phyloP scores from a whole-genome alignment of 208 protist genomes.

The Leishmania arabica region DNA sequence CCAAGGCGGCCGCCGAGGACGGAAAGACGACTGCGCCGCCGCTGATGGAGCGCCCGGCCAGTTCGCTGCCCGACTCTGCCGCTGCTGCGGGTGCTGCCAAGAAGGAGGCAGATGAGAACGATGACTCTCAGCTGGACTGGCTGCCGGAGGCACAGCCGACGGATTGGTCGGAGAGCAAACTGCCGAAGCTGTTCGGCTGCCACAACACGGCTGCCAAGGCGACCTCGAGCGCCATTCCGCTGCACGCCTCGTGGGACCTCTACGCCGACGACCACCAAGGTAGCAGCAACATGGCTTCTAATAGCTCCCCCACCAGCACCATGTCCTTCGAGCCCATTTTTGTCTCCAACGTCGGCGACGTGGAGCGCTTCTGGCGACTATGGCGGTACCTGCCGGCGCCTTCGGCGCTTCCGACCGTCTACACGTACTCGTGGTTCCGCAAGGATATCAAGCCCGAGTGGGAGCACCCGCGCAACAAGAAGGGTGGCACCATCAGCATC shows the following conservation, averaged over 20 bases:
- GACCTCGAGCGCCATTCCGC: conserved; percentile 46
- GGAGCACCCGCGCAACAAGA: conserved; percentile 86
- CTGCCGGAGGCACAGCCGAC: conserved; percentile 37
- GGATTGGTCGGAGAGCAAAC: conserved; percentile 53
- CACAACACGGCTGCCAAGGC: conserved; percentile 60
- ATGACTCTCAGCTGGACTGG: conserved; percentile 36
- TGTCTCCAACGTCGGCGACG: conserved; percentile 66
- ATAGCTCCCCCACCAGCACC: conserved; percentile 17
- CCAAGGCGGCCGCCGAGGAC: not conserved
- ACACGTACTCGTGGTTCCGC: conserved; percentile 90
- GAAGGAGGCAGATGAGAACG: conserved; percentile 23
- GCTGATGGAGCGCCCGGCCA: conserved; percentile 3
- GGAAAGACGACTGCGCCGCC: not conserved
- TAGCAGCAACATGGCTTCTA: conserved; percentile 19
- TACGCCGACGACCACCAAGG: conserved; percentile 80
- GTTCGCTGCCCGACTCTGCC: conserved; percentile 2
- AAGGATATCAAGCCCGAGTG: conserved; percentile 84
- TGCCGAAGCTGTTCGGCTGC: conserved; percentile 63
- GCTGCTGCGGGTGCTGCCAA: conserved; percentile 13
- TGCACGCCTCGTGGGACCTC: conserved; percentile 79
- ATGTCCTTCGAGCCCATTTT: conserved; percentile 69
- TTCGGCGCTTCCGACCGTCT: conserved; percentile 55
- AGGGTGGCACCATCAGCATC: conserved; percentile 82
- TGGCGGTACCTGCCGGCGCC: conserved; percentile 75
- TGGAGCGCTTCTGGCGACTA: conserved; percentile 84